These are phyloP conservation scores for Fusarium sp. DNA, from an alignment of 2,329 filamentous ascomycete genomes.

Conservation along the genomic window DNA sequence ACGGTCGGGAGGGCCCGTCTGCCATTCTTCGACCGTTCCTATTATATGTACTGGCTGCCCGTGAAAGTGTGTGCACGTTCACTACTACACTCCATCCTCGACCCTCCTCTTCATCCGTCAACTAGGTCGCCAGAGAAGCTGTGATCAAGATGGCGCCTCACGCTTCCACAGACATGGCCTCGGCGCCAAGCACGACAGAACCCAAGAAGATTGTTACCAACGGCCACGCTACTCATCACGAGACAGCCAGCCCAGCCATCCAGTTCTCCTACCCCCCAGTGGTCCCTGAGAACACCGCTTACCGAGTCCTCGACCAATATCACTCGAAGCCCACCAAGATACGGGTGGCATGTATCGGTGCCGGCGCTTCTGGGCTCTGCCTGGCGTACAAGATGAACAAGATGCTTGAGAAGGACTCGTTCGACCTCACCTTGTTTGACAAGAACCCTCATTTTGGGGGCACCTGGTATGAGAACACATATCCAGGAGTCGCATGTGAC, in stretches of 20 bases:
- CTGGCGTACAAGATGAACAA: conserved; percentile 50
- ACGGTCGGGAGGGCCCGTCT: too few relatives aligned
- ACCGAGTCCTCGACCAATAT: conserved; percentile 52
- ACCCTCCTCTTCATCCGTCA: background rate
- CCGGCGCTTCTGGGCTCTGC: conserved; percentile 50
- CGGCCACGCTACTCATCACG: conserved; percentile 11
- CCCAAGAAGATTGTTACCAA: conserved; percentile 22
- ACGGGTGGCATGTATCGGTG: conserved; percentile 51
- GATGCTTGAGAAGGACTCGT: conserved; percentile 44
- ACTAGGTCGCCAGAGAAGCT: background rate
- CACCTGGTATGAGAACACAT: conserved; percentile 68
- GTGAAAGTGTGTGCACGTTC: background rate
- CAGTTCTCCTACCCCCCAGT: conserved; percentile 48
- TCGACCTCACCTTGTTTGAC: conserved; percentile 52
- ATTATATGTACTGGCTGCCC: background rate
- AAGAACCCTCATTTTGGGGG: conserved; percentile 60
- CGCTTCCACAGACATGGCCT: conserved; percentile 18
- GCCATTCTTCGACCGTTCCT: background rate
- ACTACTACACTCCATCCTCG: background rate
- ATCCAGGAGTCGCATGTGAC: conserved; percentile 69
- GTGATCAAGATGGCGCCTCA: conserved; percentile 28
- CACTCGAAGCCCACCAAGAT: conserved; percentile 56
- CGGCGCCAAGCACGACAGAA: background rate
- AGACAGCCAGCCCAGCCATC: conserved; percentile 20
- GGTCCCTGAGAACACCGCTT: conserved; percentile 42